Conservation (phyloP, 352 stramenopile genomes). For the Phytophthora macrochlamydospora region DNA sequence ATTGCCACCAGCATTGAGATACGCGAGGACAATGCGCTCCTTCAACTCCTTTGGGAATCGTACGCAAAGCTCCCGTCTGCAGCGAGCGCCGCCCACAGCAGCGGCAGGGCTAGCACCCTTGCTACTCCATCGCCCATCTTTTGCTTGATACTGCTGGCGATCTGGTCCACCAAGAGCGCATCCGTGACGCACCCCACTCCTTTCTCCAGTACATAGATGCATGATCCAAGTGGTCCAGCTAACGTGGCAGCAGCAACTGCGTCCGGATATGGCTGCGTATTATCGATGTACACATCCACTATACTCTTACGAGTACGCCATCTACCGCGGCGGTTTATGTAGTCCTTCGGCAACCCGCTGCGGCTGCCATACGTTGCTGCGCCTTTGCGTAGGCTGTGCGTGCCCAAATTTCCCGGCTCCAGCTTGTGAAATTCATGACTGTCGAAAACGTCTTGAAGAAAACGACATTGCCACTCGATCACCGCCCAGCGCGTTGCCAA, state of each 20-base stretch:
- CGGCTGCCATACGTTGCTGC: constrained; percentile 7
- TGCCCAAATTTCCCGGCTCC: constrained; percentile 8
- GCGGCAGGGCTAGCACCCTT: background rate
- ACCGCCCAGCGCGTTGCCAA: background rate
- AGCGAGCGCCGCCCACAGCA: background rate
- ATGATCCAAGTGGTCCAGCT: constrained; percentile 3
- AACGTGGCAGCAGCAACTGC: background rate
- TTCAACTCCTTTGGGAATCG: background rate
- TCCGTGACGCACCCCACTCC: background rate
- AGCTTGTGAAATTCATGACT: constrained; percentile 2
- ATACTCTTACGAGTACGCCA: constrained; percentile 1
- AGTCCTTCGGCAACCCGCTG: constrained; percentile 4
- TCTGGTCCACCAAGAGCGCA: background rate
- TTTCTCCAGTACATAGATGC: background rate
- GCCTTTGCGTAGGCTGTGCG: constrained; percentile 14
- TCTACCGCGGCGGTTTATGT: constrained; percentile 3
- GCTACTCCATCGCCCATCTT: background rate
- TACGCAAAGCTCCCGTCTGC: background rate
- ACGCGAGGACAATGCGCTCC: too few relatives aligned
- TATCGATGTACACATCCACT: constrained; percentile 11
- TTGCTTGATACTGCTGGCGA: background rate
- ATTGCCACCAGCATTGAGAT: too few relatives aligned
- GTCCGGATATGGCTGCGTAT: constrained; percentile 9
- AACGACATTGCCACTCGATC: too few relatives aligned
- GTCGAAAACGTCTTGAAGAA: background rate